Evolutionary conservation across 768 basidiomycete genomes (phyloP).

Genomic region (Candolleomyces efflorescens): DNA sequence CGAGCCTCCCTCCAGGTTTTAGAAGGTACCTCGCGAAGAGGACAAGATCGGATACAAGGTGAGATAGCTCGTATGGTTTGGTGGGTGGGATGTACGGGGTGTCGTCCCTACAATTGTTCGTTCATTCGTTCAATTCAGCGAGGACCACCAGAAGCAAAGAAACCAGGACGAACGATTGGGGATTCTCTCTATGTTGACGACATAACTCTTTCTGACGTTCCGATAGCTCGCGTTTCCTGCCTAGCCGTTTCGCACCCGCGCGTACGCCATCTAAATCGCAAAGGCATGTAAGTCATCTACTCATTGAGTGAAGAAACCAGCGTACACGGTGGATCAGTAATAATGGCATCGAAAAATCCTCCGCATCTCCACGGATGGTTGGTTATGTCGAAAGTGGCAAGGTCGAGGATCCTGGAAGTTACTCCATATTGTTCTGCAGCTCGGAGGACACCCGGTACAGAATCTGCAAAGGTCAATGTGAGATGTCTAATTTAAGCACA

Average conservation of each 20-base stretch:
- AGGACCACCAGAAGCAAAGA: too few relatives aligned
- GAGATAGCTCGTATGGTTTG: slow-evolving; percentile 87
- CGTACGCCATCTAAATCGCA: slow-evolving; percentile 77
- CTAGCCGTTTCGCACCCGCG: slow-evolving; percentile 80
- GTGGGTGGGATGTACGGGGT: slow-evolving; percentile 85
- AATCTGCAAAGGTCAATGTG: slow-evolving; percentile 23
- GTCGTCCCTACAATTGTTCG: slow-evolving; percentile 36
- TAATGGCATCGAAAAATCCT: slow-evolving; percentile 86
- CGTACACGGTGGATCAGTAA: slow-evolving; percentile 94
- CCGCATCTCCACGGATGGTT: slow-evolving; percentile 86
- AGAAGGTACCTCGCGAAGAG: slow-evolving; percentile 78
- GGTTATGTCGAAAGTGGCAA: slow-evolving; percentile 92
- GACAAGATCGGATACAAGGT: slow-evolving; percentile 78
- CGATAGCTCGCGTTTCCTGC: slow-evolving; percentile 53
- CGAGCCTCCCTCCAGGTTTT: slow-evolving; percentile 81
- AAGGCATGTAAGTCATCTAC: not conserved
- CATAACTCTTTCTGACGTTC: slow-evolving; percentile 33
- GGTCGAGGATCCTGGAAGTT: slow-evolving; percentile 67
- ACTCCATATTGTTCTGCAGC: slow-evolving; percentile 86
- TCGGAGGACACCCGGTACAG: slow-evolving; percentile 65
- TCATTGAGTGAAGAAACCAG: not conserved
- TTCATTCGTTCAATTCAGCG: not conserved
- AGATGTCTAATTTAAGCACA: not conserved
- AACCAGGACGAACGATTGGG: slow-evolving; percentile 40
- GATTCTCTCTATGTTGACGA: slow-evolving; percentile 30